Evolutionary conservation across 2,329 filamentous ascomycete genomes (phyloP), one percentile per base, ranked within the genome.

Genomic region (Talaromyces sp.): DNA sequence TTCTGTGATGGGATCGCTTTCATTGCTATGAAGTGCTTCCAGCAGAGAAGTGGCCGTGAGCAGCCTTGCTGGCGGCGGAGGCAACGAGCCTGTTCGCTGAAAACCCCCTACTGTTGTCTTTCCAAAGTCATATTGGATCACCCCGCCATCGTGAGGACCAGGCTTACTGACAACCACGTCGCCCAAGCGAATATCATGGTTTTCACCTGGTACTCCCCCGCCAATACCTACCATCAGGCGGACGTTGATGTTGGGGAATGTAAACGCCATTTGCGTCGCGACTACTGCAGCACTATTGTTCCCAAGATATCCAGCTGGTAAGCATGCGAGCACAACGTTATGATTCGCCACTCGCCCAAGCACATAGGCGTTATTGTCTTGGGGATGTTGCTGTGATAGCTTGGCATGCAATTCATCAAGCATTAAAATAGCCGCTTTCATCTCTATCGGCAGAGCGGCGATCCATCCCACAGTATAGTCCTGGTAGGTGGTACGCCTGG

Each of bases 401-500:
- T 19, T 54, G 19, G 11, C 52, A 46, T 59, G 57, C 8, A 27
- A 24, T 29, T 59, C 57, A 27, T 59, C 53, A 2, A 59, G 54
- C 43, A 59, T 38, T 11, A 19, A 21, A 24, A 29, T 38, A 1
- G 57, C 57, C 9, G 57, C 53, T 27, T 52, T 35, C 27, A 57
- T 19, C 53, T 59, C 57, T 19, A 57, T 24, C 12, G 57, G 57
- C 17, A 59, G 38, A 17, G 57, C 57, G 5, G 24, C 32, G 53
- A 59, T 59, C 57, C 57, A 59, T 9, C 52, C 57, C 8, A 59
- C 41, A n/a, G 58, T 60, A 51, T 60, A 58, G 41, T 60, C 54
- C 29, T 60, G 24, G 29, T 54, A 27, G 10, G 51, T 50, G 5
- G 43, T 50, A 12, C 43, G 43, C 24, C 43, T 17, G 10, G 19